These are phyloP conservation scores for Coniella lustricola DNA, from an alignment of 2,329 filamentous ascomycete genomes.

Conservation along the genomic window DNA sequence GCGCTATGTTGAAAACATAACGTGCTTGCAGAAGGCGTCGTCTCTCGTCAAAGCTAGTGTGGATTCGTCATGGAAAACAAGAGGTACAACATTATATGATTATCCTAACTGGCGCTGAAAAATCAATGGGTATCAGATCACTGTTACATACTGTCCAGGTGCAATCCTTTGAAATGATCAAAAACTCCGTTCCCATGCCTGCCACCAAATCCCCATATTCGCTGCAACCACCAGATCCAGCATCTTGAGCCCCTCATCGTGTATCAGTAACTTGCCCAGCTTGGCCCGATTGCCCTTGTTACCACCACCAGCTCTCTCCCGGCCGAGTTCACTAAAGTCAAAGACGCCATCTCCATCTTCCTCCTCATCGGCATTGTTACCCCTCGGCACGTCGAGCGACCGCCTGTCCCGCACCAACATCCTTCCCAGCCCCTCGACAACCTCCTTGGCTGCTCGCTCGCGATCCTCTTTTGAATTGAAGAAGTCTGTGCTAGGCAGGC, in stretches of 20 bases:
- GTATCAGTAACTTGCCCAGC: slow-evolving; percentile 84
- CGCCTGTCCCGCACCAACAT: slow-evolving; percentile 28
- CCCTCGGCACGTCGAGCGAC: slow-evolving; percentile 23
- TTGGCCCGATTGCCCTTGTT: slow-evolving; percentile 82
- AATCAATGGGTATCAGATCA: neutral
- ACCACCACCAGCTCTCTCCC: slow-evolving; percentile 79
- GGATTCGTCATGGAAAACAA: too few relatives aligned
- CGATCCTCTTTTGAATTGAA: slow-evolving; percentile 32
- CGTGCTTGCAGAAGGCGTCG: too few relatives aligned
- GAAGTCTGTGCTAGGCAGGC: slow-evolving; percentile 59
- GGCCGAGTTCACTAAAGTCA: slow-evolving; percentile 64
- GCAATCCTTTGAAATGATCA: neutral
- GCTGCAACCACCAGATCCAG: slow-evolving; percentile 84
- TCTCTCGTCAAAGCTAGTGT: too few relatives aligned
- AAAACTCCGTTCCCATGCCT: slow-evolving; percentile 62
- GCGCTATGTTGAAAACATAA: too few relatives aligned
- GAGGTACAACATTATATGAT: neutral
- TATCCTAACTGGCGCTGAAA: neutral
- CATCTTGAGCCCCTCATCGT: slow-evolving; percentile 91
- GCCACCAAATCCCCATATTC: slow-evolving; percentile 92
- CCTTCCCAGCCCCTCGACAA: slow-evolving; percentile 33
- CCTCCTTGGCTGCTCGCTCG: slow-evolving; percentile 22
- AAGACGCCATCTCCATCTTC: slow-evolving; percentile 40
- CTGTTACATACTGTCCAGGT: neutral
- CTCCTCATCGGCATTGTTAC: slow-evolving; percentile 36